Evolutionary conservation across 441 rosid genomes (phyloP).

Genomic region (Gossypium davidsonii): DNA sequence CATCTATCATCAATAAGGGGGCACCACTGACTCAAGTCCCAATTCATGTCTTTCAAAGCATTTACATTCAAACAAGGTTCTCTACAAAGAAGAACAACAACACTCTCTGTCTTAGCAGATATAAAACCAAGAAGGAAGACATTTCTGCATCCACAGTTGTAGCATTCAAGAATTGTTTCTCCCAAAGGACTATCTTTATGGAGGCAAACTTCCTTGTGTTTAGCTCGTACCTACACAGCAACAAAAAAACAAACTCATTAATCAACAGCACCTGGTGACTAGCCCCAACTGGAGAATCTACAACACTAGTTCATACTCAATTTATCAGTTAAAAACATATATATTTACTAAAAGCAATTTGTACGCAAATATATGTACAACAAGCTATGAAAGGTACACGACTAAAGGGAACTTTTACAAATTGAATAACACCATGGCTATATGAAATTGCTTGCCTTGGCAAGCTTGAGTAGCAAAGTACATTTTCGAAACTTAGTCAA

Average conservation of each 20-base stretch:
- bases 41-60: conserved; percentile 98
- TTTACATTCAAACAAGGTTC: conserved; percentile 98
- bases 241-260: conserved; percentile 11
- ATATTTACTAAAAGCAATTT: not conserved
- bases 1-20: conserved; percentile 99
- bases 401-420: not conserved
- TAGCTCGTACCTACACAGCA: conserved; percentile 80
- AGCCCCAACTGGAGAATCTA: not conserved
- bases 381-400: not conserved
- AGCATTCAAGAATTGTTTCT: conserved; percentile 97
- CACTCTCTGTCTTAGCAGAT: conserved; percentile 97
- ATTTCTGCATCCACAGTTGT: conserved; percentile 96
- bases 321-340: not conserved
- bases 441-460: not conserved
- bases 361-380: not conserved
- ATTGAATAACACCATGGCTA: not conserved
- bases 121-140: conserved; percentile 97
- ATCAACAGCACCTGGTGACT: not conserved
- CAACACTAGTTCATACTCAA: not conserved
- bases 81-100: conserved; percentile 95
- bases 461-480: not conserved
- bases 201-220: conserved; percentile 98
- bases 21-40: conserved; percentile 99
- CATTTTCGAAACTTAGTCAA: not conserved
- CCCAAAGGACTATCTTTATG: conserved; percentile 98